Evolutionary conservation across 768 basidiomycete genomes (phyloP), one percentile per base, ranked within the genome.

Genomic region (Amanita fuliginea): DNA sequence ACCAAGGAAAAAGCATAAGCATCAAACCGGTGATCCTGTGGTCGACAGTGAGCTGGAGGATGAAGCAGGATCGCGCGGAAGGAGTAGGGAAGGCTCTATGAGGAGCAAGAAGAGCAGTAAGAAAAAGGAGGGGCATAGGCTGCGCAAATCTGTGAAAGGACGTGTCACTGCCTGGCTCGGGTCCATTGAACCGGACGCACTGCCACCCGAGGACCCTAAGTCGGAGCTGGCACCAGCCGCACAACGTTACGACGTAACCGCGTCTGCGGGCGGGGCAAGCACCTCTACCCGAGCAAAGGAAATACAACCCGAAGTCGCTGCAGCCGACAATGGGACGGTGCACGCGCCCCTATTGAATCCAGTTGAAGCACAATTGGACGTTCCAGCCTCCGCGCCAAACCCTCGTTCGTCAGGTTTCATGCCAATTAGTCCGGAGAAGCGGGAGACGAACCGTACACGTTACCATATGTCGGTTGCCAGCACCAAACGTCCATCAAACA

Each of bases 141-240:
- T 33, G 11, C 60, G 60, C 22, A 61, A 57, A 41, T 63, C 62
- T 48, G 78, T 79, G 8, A 83, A 83, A 52, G 84, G 85, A 6
- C 68, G 83, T 19, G 80, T 90, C n/a, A 73, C 86, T 7, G 84
- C 81, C 6, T 90, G 86, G 86, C 56, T 90, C 52, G 86, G 81
- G 24, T 71, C 66, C 7, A 78, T 88, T 42, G 81, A 81, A 46
- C 69, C 75, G 3, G 75, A 74, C 36, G 68, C 49, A 9, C 5
- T 65, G 3, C 77, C 79, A 1, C 77, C 76, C 5, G 74, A 73
- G 49, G 74, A 81, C 30, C 61, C 67, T 28, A 16, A 42, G 57
- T 18, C 55, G 54, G 16, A 46, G 22, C 19, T 47, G 44, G 7
- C 45, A 40, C 2, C 40, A 41, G 18, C n/a, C 26, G n/a, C 1